Conservation (phyloP, 208 protist genomes). For the Naegleria fowleri region DNA sequence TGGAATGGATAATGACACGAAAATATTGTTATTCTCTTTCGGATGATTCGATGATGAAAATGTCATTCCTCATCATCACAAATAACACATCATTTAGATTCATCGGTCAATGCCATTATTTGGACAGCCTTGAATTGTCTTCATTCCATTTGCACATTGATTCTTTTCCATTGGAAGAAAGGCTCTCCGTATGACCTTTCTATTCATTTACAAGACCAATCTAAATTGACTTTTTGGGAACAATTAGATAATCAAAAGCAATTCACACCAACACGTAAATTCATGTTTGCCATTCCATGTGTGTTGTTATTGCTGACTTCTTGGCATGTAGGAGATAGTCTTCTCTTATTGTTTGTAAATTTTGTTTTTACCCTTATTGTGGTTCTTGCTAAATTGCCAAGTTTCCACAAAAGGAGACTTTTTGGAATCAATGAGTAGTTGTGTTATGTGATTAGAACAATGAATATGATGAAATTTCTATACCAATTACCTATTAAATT, state of each 20-base stretch:
- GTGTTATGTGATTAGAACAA: background rate
- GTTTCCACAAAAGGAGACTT: background rate
- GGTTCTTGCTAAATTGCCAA: background rate
- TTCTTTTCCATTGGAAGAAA: constrained; percentile 26
- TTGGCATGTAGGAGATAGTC: background rate
- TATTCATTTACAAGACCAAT: background rate
- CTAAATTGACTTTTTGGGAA: constrained; percentile 30
- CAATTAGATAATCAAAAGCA: constrained; percentile 13
- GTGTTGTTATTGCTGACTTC: background rate
- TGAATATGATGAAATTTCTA: too few species aligned
- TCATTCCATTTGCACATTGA: background rate
- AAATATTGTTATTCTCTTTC: too few species aligned
- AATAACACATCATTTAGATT: background rate
- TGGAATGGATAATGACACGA: too few species aligned
- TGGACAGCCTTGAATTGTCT: background rate
- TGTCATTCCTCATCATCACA: too few species aligned
- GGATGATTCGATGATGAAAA: too few species aligned
- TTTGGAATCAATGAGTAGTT: constrained; percentile 21
- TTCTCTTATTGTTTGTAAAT: background rate
- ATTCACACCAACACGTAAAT: constrained; percentile 23
- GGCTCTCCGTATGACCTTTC: constrained; percentile 7
- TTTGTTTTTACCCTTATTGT: background rate
- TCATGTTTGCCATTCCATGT: background rate
- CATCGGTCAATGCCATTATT: background rate
- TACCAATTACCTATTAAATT: too few species aligned